phyloP scores from a whole-genome alignment of 495 filamentous ascomycete species.

The Mytilinidion resinicola region DNA sequence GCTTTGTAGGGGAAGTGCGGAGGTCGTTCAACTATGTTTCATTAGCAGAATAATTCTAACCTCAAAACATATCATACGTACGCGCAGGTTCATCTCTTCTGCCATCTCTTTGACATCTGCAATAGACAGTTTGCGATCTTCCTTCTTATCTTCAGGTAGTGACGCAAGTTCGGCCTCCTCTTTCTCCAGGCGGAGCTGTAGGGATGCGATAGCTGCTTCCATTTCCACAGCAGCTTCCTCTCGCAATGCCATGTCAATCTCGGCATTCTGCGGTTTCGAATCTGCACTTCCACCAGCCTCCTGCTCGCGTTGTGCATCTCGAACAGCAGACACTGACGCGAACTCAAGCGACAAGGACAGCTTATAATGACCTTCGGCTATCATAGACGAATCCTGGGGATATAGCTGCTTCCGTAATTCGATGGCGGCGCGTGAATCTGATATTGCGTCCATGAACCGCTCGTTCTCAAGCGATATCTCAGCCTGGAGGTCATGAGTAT shows the following conservation, averaged over 20 bases:
- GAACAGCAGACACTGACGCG: slow-evolving; percentile 63
- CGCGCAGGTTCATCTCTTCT: slow-evolving; percentile 26
- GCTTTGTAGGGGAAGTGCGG: slow-evolving; percentile 56
- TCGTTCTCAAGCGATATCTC: slow-evolving; percentile 96
- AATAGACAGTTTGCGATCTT: slow-evolving; percentile 17
- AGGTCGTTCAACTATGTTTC: slow-evolving; percentile 65
- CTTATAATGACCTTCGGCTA: slow-evolving; percentile 94
- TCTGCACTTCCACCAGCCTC: neutral
- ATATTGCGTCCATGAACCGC: slow-evolving; percentile 72
- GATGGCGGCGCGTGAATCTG: slow-evolving; percentile 69
- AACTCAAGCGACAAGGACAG: slow-evolving; percentile 94
- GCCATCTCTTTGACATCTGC: slow-evolving; percentile 25
- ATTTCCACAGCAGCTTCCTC: slow-evolving; percentile 27
- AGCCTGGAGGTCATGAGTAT: slow-evolving; percentile 84
- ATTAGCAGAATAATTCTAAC: slow-evolving; percentile 22
- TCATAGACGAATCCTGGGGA: slow-evolving; percentile 66
- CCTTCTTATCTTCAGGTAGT: slow-evolving; percentile 17
- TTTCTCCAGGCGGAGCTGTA: slow-evolving; percentile 20
- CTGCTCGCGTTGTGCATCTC: slow-evolving; percentile 40
- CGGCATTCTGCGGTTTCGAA: slow-evolving; percentile 4
- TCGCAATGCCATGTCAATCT: slow-evolving; percentile 26
- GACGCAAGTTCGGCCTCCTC: slow-evolving; percentile 11
- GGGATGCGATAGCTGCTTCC: slow-evolving; percentile 21
- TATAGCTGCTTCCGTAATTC: slow-evolving; percentile 69
- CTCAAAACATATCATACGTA: slow-evolving; percentile 3